Conservation (phyloP, 805 yeast species). For the Lipomyces sp. region DNA sequence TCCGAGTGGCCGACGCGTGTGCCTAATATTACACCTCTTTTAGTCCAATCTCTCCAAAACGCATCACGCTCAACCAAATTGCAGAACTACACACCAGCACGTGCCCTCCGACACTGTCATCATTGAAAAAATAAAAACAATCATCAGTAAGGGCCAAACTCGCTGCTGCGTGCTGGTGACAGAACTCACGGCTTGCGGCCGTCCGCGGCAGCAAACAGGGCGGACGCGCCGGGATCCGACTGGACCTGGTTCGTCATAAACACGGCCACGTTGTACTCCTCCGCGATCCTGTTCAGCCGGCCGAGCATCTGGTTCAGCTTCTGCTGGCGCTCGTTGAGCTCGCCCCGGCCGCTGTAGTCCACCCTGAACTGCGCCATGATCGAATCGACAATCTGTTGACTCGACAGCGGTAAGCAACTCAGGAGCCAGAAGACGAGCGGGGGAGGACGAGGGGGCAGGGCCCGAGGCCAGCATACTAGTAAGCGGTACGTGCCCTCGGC, state of each 20-base stretch:
- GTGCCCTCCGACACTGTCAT: constrained; percentile 72
- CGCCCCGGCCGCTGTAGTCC: constrained; percentile 76
- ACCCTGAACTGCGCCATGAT: constrained; percentile 78
- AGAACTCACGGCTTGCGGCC: constrained; percentile 63
- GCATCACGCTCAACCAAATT: too few species aligned
- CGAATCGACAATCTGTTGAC: constrained; percentile 53
- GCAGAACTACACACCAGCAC: constrained; percentile 56
- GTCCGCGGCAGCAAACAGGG: constrained; percentile 74
- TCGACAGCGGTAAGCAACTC: neutral
- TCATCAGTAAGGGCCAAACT: too few species aligned
- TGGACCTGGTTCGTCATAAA: constrained; percentile 72
- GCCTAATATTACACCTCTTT: constrained; percentile 13
- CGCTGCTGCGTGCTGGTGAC: too few species aligned
- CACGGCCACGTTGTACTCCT: constrained; percentile 74
- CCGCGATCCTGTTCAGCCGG: constrained; percentile 58
- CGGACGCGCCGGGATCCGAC: constrained; percentile 80
- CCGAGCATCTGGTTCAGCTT: constrained; percentile 59
- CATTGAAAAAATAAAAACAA: too few species aligned
- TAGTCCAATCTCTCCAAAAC: neutral
- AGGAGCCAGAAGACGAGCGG: neutral
- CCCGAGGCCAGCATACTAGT: constrained; percentile 51
- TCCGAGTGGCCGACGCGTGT: constrained; percentile 69
- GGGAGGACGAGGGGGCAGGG: neutral
- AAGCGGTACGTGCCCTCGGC: constrained; percentile 64
- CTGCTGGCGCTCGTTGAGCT: constrained; percentile 70